Conservation (phyloP, 768 basidiomycete species). For the Leccinum olivaceopallidum region DNA sequence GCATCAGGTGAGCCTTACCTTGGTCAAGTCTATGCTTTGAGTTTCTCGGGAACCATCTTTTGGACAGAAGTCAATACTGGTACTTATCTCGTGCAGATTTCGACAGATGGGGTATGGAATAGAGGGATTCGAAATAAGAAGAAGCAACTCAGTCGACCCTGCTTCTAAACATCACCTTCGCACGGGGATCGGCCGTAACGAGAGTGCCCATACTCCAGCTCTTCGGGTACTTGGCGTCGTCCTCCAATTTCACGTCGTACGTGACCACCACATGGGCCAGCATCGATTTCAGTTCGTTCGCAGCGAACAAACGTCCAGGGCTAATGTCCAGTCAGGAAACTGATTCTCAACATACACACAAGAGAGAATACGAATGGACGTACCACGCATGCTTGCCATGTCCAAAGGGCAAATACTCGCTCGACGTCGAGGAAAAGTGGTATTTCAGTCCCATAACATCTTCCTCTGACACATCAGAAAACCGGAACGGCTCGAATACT, state of each 20-base stretch:
- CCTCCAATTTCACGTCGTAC: conserved; percentile 21
- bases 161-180: conserved; percentile 15
- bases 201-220: neutral
- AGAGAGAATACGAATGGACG: neutral
- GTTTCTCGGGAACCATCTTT: neutral
- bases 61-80: neutral
- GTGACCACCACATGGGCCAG: conserved; percentile 44
- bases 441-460: neutral
- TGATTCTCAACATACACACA: neutral
- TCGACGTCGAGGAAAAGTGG: neutral
- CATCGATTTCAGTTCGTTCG: conserved; percentile 45
- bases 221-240: neutral
- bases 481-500: neutral
- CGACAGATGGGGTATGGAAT: neutral
- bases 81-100: neutral
- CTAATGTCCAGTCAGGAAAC: neutral
- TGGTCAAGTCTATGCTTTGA: neutral
- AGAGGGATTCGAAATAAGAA: neutral
- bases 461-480: neutral
- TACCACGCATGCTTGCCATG: neutral
- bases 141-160: conserved; percentile 1
- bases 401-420: neutral
- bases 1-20: neutral
- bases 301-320: conserved; percentile 43
- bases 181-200: neutral